These are phyloP conservation scores for Stenocarpella maydis DNA, from an alignment of 2,329 filamentous ascomycete species.

Conservation along the genomic window DNA sequence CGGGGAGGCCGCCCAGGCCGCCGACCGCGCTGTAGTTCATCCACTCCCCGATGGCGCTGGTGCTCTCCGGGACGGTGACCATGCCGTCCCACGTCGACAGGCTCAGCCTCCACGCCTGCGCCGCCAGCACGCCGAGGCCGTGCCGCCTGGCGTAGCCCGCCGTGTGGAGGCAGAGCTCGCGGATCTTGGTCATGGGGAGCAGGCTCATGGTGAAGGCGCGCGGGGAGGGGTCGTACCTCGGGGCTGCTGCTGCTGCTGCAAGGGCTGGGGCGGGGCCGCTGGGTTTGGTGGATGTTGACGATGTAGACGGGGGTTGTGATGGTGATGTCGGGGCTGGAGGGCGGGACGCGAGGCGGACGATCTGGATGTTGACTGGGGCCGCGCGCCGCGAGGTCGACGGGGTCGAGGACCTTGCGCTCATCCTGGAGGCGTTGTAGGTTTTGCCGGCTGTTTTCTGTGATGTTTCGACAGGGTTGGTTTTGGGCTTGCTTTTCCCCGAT, in stretches of 20 bases:
- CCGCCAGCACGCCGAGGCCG: background rate
- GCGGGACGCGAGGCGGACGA: slow-evolving; percentile 1
- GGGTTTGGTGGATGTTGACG: background rate
- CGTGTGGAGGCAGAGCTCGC: slow-evolving; percentile 27
- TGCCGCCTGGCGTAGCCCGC: slow-evolving; percentile 3
- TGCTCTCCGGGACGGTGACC: background rate
- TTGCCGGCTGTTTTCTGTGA: background rate
- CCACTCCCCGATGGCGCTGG: background rate
- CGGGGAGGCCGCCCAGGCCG: background rate
- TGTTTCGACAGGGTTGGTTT: background rate
- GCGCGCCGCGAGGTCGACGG: background rate
- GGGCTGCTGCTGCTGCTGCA: too few species aligned
- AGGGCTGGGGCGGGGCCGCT: too few species aligned
- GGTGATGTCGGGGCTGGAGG: background rate
- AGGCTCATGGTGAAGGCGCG: slow-evolving; percentile 28
- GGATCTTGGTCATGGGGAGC: slow-evolving; percentile 28
- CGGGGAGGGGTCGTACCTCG: background rate
- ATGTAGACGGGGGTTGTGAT: background rate
- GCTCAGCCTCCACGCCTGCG: slow-evolving; percentile 24
- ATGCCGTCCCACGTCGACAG: slow-evolving; percentile 25
- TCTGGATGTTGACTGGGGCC: slow-evolving; percentile 8
- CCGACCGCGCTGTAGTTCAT: slow-evolving; percentile 8
- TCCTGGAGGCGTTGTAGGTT: slow-evolving; percentile 3
- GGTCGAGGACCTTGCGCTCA: background rate
- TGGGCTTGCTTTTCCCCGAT: background rate